A percentile compares a stretch with the other conserved stretches of the same genome.
These are phyloP conservation scores for Neospermospora avenae DNA, from an alignment of 2,329 filamentous ascomycete genomes.

Conservation along the genomic window DNA sequence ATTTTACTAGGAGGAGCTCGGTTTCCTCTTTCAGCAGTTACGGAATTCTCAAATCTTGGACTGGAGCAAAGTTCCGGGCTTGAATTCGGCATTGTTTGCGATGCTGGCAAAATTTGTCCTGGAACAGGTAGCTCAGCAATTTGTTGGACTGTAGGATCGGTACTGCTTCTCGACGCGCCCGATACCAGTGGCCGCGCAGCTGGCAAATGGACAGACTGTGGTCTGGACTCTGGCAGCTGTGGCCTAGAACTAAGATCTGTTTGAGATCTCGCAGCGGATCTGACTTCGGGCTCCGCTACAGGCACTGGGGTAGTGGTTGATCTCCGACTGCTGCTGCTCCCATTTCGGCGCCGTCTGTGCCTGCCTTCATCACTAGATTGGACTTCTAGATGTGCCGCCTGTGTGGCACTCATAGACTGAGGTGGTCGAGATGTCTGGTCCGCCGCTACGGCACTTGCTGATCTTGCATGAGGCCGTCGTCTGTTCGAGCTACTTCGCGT, in stretches of 20 bases:
- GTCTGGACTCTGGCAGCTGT: too few relatives aligned
- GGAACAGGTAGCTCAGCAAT: constrained; percentile 22
- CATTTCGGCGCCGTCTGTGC: constrained; percentile 46
- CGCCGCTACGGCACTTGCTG: constrained; percentile 43
- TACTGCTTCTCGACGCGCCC: constrained; percentile 29
- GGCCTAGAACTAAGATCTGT: constrained; percentile 55
- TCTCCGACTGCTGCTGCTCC: constrained; percentile 51
- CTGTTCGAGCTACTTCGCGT: constrained; percentile 21
- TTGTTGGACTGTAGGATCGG: constrained; percentile 28
- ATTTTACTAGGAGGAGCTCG: constrained; percentile 27
- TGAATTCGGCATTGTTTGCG: constrained; percentile 21
- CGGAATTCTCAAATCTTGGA: constrained; percentile 18
- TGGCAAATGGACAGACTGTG: constrained; percentile 29
- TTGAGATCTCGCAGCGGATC: constrained; percentile 58
- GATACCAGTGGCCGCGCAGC: constrained; percentile 22
- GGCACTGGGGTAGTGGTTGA: constrained; percentile 50
- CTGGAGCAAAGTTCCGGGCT: constrained; percentile 19
- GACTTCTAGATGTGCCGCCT: constrained; percentile 47
- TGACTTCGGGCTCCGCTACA: constrained; percentile 40
- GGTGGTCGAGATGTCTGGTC: constrained; percentile 52
- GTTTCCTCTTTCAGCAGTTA: constrained; percentile 14
- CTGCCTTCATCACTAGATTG: constrained; percentile 45
- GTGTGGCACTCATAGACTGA: constrained; percentile 42
- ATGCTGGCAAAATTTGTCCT: constrained; percentile 12
- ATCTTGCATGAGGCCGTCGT: constrained; percentile 43